Conservation (phyloP, 2,329 filamentous ascomycete genomes). For the Sordariomycetes sp. region DNA sequence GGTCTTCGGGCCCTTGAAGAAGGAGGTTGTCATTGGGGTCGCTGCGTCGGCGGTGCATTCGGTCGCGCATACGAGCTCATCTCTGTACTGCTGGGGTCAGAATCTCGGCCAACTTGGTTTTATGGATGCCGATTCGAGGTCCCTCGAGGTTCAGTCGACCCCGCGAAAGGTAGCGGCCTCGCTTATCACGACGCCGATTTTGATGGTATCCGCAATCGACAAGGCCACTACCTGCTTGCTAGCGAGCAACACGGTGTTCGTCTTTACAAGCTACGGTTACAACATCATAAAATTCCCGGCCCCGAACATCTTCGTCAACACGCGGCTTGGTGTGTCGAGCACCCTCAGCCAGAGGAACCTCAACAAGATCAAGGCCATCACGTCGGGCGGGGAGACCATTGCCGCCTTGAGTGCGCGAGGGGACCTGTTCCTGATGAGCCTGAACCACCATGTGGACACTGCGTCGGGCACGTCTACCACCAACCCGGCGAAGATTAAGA, state of each 20-base stretch:
- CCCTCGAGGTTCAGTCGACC: slow-evolving; percentile 66
- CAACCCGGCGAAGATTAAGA: slow-evolving; percentile 73
- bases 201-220: slow-evolving; percentile 77
- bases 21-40: slow-evolving; percentile 66
- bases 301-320: slow-evolving; percentile 55
- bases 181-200: slow-evolving; percentile 51
- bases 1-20: slow-evolving; percentile 83
- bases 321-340: neutral
- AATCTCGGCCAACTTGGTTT: slow-evolving; percentile 89
- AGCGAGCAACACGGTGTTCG: slow-evolving; percentile 77
- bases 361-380: slow-evolving; percentile 56
- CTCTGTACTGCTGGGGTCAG: slow-evolving; percentile 87
- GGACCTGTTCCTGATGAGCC: slow-evolving; percentile 74
- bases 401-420: slow-evolving; percentile 75
- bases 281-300: slow-evolving; percentile 78
- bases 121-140: slow-evolving; percentile 89
- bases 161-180: slow-evolving; percentile 84
- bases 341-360: slow-evolving; percentile 33
- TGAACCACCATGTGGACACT: slow-evolving; percentile 54
- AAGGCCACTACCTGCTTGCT: slow-evolving; percentile 77
- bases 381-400: slow-evolving; percentile 81
- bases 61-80: slow-evolving; percentile 68
- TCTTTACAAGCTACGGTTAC: slow-evolving; percentile 93
- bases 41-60: slow-evolving; percentile 88
- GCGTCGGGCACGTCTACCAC: slow-evolving; percentile 63